Evolutionary conservation across 179 eudicot species (phyloP).

Genomic region (Spergularia azorica): DNA sequence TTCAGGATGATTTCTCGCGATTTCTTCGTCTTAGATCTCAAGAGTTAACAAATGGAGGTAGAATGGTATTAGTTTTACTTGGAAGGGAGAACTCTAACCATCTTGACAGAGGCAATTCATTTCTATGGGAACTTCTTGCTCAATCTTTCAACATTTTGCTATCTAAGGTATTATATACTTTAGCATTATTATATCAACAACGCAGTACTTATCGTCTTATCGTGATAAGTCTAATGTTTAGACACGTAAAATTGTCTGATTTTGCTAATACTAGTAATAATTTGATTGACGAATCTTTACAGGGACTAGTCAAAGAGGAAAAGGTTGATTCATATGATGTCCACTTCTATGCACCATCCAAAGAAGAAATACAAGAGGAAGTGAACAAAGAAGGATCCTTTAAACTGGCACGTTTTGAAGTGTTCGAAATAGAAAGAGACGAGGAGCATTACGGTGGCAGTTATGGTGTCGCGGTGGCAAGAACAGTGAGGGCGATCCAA

Average conservation of each 20-base stretch:
- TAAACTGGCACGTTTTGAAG: slow-evolving; percentile 47
- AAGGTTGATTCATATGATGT: slow-evolving; percentile 70
- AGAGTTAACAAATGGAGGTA: slow-evolving; percentile 60
- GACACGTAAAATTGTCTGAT: too few species aligned
- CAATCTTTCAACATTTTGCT: slow-evolving; percentile 53
- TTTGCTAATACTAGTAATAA: too few species aligned
- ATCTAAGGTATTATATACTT: slow-evolving; percentile 63
- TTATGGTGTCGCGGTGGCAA: slow-evolving; percentile 57
- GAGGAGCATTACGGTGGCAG: slow-evolving; percentile 18
- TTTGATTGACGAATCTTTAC: neutral
- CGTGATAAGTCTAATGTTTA: too few species aligned
- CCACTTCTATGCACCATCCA: slow-evolving; percentile 82
- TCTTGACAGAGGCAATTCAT: slow-evolving; percentile 63
- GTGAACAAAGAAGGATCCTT: slow-evolving; percentile 71
- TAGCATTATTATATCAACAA: too few species aligned
- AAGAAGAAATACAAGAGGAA: slow-evolving; percentile 65
- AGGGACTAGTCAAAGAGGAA: slow-evolving; percentile 68
- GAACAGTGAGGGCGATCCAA: slow-evolving; percentile 61
- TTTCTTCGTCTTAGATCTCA: slow-evolving; percentile 60
- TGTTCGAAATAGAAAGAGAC: slow-evolving; percentile 53
- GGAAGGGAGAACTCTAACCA: slow-evolving; percentile 59
- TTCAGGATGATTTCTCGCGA: slow-evolving; percentile 59
- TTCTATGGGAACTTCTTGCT: slow-evolving; percentile 76
- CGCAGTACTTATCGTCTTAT: too few species aligned
- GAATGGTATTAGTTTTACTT: slow-evolving; percentile 68